phyloP scores from a whole-genome alignment of 169 alveolate genomes.

The Plasmodium knowlesi region DNA sequence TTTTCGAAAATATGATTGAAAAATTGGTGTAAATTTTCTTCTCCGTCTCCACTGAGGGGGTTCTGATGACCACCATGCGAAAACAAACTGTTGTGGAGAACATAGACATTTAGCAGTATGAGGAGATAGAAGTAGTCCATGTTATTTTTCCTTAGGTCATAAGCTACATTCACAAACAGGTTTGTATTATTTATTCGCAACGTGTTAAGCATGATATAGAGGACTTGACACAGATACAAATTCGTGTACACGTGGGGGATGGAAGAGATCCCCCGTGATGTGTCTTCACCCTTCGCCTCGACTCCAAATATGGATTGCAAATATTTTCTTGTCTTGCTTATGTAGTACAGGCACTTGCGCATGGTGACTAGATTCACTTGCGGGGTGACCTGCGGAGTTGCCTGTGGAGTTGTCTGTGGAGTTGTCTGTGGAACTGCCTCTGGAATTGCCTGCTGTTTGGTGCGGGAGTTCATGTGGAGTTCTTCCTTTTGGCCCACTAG shows the following conservation, averaged over 20 bases:
- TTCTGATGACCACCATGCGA: not conserved
- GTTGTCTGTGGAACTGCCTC: too few relatives aligned
- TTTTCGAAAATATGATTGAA: not conserved
- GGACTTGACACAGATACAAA: conserved; percentile 29
- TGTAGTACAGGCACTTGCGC: conserved; percentile 45
- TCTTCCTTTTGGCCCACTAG: not conserved
- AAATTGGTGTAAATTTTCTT: not conserved
- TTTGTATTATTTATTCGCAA: conserved; percentile 63
- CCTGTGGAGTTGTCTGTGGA: too few relatives aligned
- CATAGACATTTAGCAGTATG: conserved; percentile 39
- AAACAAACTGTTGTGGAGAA: not conserved
- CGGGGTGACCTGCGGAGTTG: not conserved
- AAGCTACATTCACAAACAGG: conserved; percentile 13
- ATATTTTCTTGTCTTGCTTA: conserved; percentile 26
- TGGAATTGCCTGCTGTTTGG: not conserved
- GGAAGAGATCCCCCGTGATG: not conserved
- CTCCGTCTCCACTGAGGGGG: not conserved
- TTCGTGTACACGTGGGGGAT: not conserved
- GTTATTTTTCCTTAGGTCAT: conserved; percentile 41
- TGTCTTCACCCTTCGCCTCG: not conserved
- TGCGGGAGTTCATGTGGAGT: not conserved
- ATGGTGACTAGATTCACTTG: not conserved
- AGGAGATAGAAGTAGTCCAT: conserved; percentile 52
- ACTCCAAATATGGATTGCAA: not conserved
- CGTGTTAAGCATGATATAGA: conserved; percentile 25